These are phyloP conservation scores for Borovskyia barvae DNA, from an alignment of 208 protist species.

Conservation along the genomic window DNA sequence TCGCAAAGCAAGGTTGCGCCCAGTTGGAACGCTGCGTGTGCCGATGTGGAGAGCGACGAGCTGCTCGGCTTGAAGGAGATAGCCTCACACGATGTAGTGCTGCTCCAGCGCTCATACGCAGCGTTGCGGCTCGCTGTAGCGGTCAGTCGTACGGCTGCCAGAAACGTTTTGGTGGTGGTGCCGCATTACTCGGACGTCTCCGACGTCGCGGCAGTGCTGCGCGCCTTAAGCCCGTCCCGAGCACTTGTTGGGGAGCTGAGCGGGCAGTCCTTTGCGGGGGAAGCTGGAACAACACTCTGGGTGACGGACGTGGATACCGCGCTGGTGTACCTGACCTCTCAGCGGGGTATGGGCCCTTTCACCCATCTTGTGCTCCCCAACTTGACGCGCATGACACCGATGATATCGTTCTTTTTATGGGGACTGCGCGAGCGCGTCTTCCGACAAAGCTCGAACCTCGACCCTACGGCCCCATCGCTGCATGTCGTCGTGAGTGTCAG, in stretches of 20 bases:
- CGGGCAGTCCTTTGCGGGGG: constrained; percentile 56
- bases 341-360: constrained; percentile 70
- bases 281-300: constrained; percentile 50
- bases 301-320: constrained; percentile 80
- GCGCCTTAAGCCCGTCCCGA: constrained; percentile 16
- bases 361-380: constrained; percentile 82
- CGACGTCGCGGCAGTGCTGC: constrained; percentile 41
- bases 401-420: constrained; percentile 67
- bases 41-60: neutral
- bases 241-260: constrained; percentile 57
- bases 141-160: constrained; percentile 17
- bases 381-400: constrained; percentile 50
- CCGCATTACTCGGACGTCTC: constrained; percentile 74
- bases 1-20: constrained; percentile 16
- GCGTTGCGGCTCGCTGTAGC: constrained; percentile 49
- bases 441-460: constrained; percentile 41
- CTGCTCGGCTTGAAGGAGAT: constrained; percentile 23
- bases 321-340: constrained; percentile 62
- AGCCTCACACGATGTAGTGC: constrained; percentile 41
- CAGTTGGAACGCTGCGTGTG: neutral
- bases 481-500: constrained; percentile 42
- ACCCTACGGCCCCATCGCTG: constrained; percentile 30
- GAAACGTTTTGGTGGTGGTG: constrained; percentile 81
- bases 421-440: constrained; percentile 63
- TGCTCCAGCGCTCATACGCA: constrained; percentile 41